These are phyloP conservation scores for Saccharomyces pastorianus DNA, from an alignment of 1,139 yeast genomes.

Conservation along the genomic window DNA sequence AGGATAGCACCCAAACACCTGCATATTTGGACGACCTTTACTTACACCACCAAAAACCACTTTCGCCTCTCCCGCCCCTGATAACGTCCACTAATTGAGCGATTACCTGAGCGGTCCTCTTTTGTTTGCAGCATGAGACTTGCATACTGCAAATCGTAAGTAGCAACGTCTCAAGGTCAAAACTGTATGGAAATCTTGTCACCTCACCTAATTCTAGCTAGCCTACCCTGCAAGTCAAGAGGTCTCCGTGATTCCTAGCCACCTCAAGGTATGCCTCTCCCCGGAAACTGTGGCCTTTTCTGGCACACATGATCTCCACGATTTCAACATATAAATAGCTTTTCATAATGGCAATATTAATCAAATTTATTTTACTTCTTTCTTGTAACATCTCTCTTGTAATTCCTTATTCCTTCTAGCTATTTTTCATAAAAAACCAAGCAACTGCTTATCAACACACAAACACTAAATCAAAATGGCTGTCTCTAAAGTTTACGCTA, in stretches of 20 bases:
- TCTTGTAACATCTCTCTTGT: neutral
- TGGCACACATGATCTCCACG: neutral
- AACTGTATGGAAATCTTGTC: neutral
- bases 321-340: neutral
- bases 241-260: neutral
- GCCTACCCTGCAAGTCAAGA: neutral
- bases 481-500: conserved; percentile 66
- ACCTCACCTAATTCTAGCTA: neutral
- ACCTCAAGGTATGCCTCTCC: neutral
- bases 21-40: neutral
- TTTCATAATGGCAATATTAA: neutral
- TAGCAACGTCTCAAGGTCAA: neutral
- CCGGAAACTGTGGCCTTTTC: neutral
- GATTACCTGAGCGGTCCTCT: conserved; percentile 1
- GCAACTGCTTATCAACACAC: conserved; percentile 10
- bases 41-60: neutral
- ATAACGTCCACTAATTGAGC: neutral
- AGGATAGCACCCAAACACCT: neutral
- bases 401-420: neutral
- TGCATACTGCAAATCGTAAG: neutral
- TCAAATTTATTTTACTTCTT: neutral
- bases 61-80: neutral
- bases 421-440: conserved; percentile 11
- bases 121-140: neutral
- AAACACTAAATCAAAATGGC: conserved; percentile 35